A percentile compares a stretch with the other conserved stretches of the same genome.
Conservation (phyloP, 768 basidiomycete species). For the Psilocybe sp. region DNA sequence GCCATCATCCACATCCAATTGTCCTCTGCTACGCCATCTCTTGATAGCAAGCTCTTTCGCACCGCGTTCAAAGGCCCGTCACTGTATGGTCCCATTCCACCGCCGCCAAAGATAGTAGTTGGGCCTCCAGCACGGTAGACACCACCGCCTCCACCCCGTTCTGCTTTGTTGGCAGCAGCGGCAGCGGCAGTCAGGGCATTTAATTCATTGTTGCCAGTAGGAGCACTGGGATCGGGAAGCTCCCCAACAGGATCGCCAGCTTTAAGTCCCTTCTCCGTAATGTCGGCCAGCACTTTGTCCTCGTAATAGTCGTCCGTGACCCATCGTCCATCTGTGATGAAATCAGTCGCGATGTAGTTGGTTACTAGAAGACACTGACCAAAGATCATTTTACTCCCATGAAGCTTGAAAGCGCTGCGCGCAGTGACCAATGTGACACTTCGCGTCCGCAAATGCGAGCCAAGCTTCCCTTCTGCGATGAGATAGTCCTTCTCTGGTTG, state of each 20-base stretch:
- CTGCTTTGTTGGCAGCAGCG: constrained; percentile 38
- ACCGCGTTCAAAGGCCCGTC: constrained; percentile 85
- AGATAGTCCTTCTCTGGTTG: constrained; percentile 91
- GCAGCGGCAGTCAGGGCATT: constrained; percentile 36
- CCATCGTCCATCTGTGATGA: constrained; percentile 76
- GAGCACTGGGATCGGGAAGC: constrained; percentile 69
- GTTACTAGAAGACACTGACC: constrained; percentile 45
- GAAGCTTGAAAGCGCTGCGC: constrained; percentile 89
- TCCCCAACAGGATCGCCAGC: constrained; percentile 83
- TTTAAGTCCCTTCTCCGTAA: constrained; percentile 77
- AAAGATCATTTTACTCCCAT: constrained; percentile 87
- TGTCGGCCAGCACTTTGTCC: constrained; percentile 72
- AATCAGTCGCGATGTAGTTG: background rate
- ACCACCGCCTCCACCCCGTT: constrained; percentile 51
- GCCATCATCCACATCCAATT: constrained; percentile 93
- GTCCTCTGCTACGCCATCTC: constrained; percentile 82
- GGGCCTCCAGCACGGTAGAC: constrained; percentile 91
- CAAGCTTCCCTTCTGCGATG: constrained; percentile 84
- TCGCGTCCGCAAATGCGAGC: constrained; percentile 82
- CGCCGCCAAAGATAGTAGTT: constrained; percentile 86
- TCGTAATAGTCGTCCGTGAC: constrained; percentile 97
- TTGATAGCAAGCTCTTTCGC: constrained; percentile 70
- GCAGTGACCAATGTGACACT: constrained; percentile 94
- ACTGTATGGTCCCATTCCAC: constrained; percentile 84
- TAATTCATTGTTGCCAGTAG: constrained; percentile 45